These are phyloP conservation scores for Aspergillus sp. DNA, from an alignment of 2,329 filamentous ascomycete species.

Conservation along the genomic window DNA sequence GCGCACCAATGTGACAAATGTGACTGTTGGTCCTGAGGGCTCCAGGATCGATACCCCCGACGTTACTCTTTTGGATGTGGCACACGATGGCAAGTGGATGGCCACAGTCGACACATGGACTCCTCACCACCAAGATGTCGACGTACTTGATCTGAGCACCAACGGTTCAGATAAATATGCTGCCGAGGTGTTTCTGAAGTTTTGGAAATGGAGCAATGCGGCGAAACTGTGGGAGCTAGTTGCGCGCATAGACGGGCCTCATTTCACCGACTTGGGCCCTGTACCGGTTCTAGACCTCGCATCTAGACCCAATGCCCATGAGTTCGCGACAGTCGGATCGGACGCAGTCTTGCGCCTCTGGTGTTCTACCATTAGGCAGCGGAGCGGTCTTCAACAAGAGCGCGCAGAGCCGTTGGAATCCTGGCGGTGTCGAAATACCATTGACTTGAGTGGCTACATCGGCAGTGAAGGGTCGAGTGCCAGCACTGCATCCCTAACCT, in stretches of 20 bases:
- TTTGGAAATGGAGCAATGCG: conserved; percentile 71
- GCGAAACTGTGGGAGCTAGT: conserved; percentile 68
- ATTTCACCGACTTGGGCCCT: conserved; percentile 56
- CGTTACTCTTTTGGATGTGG: conserved; percentile 72
- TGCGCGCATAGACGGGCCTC: conserved; percentile 80
- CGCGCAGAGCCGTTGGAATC: conserved; percentile 58
- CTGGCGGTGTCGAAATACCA: conserved; percentile 68
- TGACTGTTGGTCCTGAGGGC: conserved; percentile 72
- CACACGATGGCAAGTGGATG: conserved; percentile 81
- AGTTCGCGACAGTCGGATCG: conserved; percentile 82
- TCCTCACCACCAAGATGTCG: conserved; percentile 68
- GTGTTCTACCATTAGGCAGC: conserved; percentile 69
- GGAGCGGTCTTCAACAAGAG: conserved; percentile 64
- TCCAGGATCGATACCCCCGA: conserved; percentile 73
- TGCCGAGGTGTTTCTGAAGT: conserved; percentile 80
- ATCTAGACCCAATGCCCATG: conserved; percentile 64
- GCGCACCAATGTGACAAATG: conserved; percentile 79
- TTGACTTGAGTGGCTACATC: conserved; percentile 46
- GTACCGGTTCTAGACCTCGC: conserved; percentile 69
- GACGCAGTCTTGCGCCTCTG: conserved; percentile 79
- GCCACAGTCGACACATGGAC: conserved; percentile 91
- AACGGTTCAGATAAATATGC: conserved; percentile 40
- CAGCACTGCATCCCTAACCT: conserved; percentile 66
- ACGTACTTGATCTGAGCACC: conserved; percentile 49
- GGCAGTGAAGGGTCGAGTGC: conserved; percentile 29